These are phyloP conservation scores for Sherardia arvensis DNA, from an alignment of 257 asterid genomes.

Conservation along the genomic window DNA sequence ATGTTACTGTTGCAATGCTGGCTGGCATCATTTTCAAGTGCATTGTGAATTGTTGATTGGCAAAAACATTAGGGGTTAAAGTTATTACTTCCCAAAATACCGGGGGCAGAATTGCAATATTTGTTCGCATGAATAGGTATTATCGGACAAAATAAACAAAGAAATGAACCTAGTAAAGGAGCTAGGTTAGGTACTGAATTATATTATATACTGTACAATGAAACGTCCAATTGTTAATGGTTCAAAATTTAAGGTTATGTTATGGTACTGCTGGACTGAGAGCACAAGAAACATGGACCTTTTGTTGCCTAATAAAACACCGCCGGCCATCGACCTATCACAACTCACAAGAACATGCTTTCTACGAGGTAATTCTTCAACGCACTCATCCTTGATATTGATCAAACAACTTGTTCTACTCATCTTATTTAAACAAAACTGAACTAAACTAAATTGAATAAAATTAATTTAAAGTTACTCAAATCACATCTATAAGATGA, in stretches of 20 bases:
- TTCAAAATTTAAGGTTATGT: neutral
- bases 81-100: neutral
- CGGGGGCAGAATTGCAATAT: neutral
- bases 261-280: neutral
- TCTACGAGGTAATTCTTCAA: neutral
- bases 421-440: too few relatives aligned
- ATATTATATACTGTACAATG: neutral
- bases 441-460: too few relatives aligned
- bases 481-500: too few relatives aligned
- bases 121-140: neutral
- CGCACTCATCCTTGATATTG: too few relatives aligned
- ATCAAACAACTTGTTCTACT: too few relatives aligned
- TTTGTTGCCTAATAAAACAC: neutral
- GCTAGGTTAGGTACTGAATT: neutral
- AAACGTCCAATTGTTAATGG: neutral
- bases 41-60: neutral
- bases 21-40: neutral
- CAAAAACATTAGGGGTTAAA: neutral
- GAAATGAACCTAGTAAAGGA: neutral
- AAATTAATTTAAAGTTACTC: too few relatives aligned
- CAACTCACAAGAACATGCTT: neutral
- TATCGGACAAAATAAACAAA: constrained; percentile 1
- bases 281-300: neutral
- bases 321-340: neutral
- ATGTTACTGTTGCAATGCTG: neutral